Percentiles rank a stretch among this genome's conserved stretches.
phyloP scores from a whole-genome alignment of 345 rosid genomes.

The Euphorbia pulcherrima region DNA sequence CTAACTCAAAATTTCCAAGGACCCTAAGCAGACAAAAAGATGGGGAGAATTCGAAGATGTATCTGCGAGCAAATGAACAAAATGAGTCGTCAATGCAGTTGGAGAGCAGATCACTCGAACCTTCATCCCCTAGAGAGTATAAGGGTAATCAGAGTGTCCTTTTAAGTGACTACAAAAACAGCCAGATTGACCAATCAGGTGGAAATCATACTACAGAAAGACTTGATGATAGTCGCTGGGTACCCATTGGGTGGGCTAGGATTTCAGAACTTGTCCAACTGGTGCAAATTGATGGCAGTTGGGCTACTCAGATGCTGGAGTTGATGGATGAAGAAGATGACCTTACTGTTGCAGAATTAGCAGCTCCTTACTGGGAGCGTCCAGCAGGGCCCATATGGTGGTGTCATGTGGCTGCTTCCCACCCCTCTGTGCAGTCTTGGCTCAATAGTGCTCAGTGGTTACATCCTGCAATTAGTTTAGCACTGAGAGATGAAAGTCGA shows the following conservation, averaged over 20 bases:
- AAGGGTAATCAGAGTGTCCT: constrained; percentile 29
- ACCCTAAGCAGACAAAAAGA: constrained; percentile 12
- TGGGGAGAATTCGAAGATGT: constrained; percentile 22
- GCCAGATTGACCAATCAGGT: constrained; percentile 29
- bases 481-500: constrained; percentile 78
- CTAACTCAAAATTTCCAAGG: constrained; percentile 28
- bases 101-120: constrained; percentile 28
- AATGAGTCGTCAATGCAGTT: constrained; percentile 25
- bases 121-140: constrained; percentile 19
- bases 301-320: constrained; percentile 51
- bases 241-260: constrained; percentile 89
- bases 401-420: constrained; percentile 76
- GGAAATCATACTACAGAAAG: constrained; percentile 35
- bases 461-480: constrained; percentile 90
- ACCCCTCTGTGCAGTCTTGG: constrained; percentile 59
- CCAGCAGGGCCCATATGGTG: constrained; percentile 93
- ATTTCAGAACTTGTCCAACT: constrained; percentile 62
- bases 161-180: constrained; percentile 37
- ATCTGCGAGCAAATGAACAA: constrained; percentile 23
- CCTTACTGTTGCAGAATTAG: constrained; percentile 84
- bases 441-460: constrained; percentile 79
- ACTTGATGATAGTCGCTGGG: constrained; percentile 66
- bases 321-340: constrained; percentile 52
- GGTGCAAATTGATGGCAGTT: constrained; percentile 60
- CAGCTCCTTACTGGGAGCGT: constrained; percentile 88